Base-by-base conservation (phyloP, 345 rosid genomes). In the Eutrema heterophyllum region DNA sequence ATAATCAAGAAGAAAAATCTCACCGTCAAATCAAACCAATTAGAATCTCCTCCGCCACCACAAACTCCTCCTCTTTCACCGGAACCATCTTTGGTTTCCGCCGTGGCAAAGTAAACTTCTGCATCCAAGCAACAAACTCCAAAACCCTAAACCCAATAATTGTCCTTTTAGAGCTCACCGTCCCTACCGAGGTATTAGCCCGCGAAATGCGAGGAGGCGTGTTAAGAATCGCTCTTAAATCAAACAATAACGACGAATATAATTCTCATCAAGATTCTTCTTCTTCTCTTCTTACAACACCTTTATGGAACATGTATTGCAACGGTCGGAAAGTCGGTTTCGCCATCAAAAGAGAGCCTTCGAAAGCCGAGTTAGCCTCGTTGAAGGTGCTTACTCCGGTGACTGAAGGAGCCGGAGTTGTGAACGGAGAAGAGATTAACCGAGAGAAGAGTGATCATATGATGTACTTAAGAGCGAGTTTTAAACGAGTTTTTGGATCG, bases 281-380 rank as follows among this genome's bases (percentile, higher is more conserved):
- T 48, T 73, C 35, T 32, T 73, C 81, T 5, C 85, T 88, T 53
- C 65, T 86, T 61, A 79, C 88, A 9, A 79, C 62, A 70, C 83
- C 91, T 1, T 9, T 80, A 36, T 90, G 96, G 96, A 83, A 73
- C 68, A 83, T 84, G 90, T 83, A 83, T 38, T 90, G 87, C 27
- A 90, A 85, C 58, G 96, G 96, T 50, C 80, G 87, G 70, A 90
- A 65, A 75, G 86, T 84, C 0, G 96, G 96, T 38, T 85, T 83
- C 13, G 96, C 96, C 11, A 82, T 85, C 15, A 86, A 72, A 73
- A 58, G 89, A n/a, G 80, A 75, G 66, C 83, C 88, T 14, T 75
- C 84, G 0, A 79, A 82, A 64, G 70, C 79, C 6, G 89, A 86
- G 57, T 35, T 56, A 74, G 88, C 79, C 2, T 84, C 86, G 4